These are phyloP conservation scores for Salix suchowensis DNA, from an alignment of 345 rosid genomes.

Conservation along the genomic window DNA sequence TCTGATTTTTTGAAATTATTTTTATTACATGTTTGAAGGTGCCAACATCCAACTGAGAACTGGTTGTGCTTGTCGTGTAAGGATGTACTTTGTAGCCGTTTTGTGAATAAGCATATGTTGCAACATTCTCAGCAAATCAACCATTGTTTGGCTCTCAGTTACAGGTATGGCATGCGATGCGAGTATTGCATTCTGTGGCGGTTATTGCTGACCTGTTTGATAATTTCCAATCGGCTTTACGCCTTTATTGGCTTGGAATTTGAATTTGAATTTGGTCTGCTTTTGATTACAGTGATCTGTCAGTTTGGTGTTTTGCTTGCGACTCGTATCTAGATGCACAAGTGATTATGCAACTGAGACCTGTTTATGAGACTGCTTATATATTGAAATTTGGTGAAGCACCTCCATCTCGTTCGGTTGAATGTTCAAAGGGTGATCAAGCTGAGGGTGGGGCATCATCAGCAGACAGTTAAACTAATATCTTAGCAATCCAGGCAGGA, in stretches of 20 bases:
- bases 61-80: conserved; percentile 83
- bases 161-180: conserved; percentile 39
- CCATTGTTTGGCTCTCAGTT: conserved; percentile 73
- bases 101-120: conserved; percentile 84
- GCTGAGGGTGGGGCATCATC: neutral
- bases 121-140: conserved; percentile 57
- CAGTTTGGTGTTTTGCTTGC: conserved; percentile 83
- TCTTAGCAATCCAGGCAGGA: no score
- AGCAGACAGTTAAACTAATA: neutral
- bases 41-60: conserved; percentile 73
- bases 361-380: conserved; percentile 63
- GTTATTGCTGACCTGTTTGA: neutral
- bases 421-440: neutral
- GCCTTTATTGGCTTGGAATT: neutral
- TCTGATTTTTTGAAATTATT: neutral
- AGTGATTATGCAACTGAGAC: conserved; percentile 53
- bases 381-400: conserved; percentile 75
- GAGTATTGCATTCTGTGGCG: no score
- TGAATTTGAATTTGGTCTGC: neutral
- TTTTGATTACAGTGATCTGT: conserved; percentile 56
- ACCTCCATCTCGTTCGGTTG: conserved; percentile 49
- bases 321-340: conserved; percentile 78
- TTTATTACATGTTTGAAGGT: conserved; percentile 37
- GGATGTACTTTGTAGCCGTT: conserved; percentile 88
- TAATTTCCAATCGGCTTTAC: neutral